phyloP scores from a whole-genome alignment of 225 moss, liverwort and hornwort genomes.

The Rhytidiadelphus loreus region DNA sequence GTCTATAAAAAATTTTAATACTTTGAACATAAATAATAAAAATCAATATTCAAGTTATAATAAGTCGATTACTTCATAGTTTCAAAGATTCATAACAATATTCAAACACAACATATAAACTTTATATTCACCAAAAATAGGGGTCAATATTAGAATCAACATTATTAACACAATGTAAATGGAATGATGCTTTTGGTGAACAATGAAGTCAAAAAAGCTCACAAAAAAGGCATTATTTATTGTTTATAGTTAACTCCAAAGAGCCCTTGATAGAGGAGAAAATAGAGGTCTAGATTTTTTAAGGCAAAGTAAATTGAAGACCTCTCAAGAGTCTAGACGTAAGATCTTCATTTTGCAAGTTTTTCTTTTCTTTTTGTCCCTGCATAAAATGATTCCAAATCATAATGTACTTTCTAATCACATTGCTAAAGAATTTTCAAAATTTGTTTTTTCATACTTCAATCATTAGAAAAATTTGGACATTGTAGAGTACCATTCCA shows the following conservation, averaged over 20 bases:
- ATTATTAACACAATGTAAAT: not conserved
- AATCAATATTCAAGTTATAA: not conserved
- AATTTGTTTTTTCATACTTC: not conserved
- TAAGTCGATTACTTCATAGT: not conserved
- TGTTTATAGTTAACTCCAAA: not conserved
- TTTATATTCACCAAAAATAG: too few relatives aligned
- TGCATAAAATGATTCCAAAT: not conserved
- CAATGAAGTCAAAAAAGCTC: not conserved
- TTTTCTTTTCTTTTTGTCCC: not conserved
- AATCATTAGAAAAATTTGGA: too few relatives aligned
- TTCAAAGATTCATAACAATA: not conserved
- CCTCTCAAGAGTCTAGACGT: rapidly evolving
- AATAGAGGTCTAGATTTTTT: rapidly evolving
- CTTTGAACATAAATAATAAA: not conserved
- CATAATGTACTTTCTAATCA: not conserved
- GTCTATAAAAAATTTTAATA: not conserved
- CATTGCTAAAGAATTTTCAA: not conserved
- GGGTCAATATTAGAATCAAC: too few relatives aligned
- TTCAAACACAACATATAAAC: not conserved
- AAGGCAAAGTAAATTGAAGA: rapidly evolving
- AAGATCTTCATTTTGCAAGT: not conserved
- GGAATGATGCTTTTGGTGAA: not conserved
- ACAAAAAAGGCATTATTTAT: not conserved
- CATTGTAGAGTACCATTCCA: too few relatives aligned
- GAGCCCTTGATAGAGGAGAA: rapidly evolving